A percentile compares a stretch with the other conserved stretches of the same genome.
Evolutionary conservation across 139 green algal genomes (phyloP).

Genomic region (Trebouxia sp.): DNA sequence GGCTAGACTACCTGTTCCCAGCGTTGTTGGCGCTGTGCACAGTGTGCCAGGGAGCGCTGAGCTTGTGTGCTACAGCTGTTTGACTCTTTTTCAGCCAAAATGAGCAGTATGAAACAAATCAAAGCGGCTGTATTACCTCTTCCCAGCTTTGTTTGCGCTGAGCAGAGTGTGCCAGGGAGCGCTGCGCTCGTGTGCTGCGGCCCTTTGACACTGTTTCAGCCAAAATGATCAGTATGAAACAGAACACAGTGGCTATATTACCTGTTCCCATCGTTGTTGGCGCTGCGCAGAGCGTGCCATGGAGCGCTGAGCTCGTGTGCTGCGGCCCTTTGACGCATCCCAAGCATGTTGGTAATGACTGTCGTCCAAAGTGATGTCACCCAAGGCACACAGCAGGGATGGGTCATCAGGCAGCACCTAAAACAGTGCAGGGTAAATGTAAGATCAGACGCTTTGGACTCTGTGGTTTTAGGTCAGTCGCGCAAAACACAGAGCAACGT

Average conservation of each 20-base stretch:
- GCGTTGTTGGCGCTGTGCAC: too few species aligned
- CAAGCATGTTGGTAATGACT: conserved; percentile 78
- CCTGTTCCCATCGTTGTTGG: conserved; percentile 32
- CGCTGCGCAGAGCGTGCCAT: conserved; percentile 59
- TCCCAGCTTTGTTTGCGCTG: conserved; percentile 33
- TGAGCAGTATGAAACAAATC: too few species aligned
- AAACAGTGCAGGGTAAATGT: background rate
- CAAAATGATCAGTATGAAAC: too few species aligned
- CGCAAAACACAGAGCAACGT: too few species aligned
- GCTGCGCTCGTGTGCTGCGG: conserved; percentile 70
- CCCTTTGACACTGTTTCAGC: conserved; percentile 57
- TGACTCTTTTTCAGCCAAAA: too few species aligned
- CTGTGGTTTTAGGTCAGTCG: too few species aligned
- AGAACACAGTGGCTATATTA: too few species aligned
- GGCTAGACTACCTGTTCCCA: too few species aligned
- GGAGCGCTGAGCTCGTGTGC: conserved; percentile 73
- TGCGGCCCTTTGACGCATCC: conserved; percentile 63
- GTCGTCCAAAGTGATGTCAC: conserved; percentile 81
- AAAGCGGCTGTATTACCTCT: background rate
- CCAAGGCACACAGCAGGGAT: conserved; percentile 85
- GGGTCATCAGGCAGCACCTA: conserved; percentile 71
- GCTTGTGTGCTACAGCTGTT: too few species aligned
- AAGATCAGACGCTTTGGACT: too few species aligned
- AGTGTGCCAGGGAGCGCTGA: too few species aligned
- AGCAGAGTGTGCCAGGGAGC: conserved; percentile 66